Evolutionary conservation across 2,329 filamentous ascomycete genomes (phyloP).

Genomic region (Metarhizium robertsii): DNA sequence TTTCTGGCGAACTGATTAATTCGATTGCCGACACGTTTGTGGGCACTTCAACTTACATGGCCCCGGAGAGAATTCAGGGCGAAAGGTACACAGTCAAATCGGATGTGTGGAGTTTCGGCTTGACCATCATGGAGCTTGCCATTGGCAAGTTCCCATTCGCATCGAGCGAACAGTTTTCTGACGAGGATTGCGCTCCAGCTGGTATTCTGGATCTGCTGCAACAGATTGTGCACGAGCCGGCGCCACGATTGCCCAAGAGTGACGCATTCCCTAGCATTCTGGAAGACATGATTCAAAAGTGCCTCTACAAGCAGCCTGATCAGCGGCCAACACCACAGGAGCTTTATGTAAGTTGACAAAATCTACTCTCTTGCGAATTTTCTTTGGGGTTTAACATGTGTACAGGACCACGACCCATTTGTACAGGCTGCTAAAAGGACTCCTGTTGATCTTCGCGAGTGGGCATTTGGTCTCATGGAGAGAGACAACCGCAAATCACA

Average conservation of each 20-base stretch:
- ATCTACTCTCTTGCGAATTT: neutral
- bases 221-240: conserved; percentile 94
- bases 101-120: conserved; percentile 96
- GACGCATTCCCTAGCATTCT: conserved; percentile 93
- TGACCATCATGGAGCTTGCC: conserved; percentile 92
- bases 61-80: conserved; percentile 93
- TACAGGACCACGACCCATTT: conserved; percentile 82
- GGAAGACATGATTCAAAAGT: conserved; percentile 96
- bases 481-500: conserved; percentile 93
- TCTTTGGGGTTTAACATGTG: conserved; percentile 4
- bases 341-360: conserved; percentile 57
- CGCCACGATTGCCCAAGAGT: conserved; percentile 88
- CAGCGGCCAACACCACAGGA: conserved; percentile 87
- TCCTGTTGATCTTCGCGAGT: conserved; percentile 84
- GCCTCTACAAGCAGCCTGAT: conserved; percentile 80
- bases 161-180: conserved; percentile 58
- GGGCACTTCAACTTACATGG: conserved; percentile 98
- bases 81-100: conserved; percentile 97
- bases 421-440: conserved; percentile 94
- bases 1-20: conserved; percentile 96
- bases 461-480: conserved; percentile 92
- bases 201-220: conserved; percentile 93
- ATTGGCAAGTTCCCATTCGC: conserved; percentile 97
- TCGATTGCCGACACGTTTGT: conserved; percentile 98
- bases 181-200: conserved; percentile 74